These are phyloP conservation scores for Cichorium intybus DNA, from an alignment of 140 eudicot species.

Conservation along the genomic window DNA sequence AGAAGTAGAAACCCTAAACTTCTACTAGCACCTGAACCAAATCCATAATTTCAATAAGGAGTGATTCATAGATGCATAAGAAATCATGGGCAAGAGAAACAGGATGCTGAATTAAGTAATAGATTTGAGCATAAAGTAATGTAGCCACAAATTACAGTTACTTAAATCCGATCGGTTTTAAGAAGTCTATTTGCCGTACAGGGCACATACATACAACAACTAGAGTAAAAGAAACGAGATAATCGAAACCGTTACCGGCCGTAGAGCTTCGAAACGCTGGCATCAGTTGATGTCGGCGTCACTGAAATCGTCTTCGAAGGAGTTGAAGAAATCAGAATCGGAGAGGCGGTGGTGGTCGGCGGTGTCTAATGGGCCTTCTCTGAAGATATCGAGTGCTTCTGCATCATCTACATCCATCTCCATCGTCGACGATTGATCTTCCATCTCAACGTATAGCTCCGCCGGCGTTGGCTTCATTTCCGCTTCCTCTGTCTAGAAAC, in stretches of 20 bases:
- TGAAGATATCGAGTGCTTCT: slow-evolving; percentile 65
- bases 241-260: not conserved
- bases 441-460: slow-evolving; percentile 56
- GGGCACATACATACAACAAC: not conserved
- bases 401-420: slow-evolving; percentile 88
- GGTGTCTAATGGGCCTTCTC: slow-evolving; percentile 54
- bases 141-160: not conserved
- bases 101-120: not conserved
- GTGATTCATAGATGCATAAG: not conserved
- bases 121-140: not conserved
- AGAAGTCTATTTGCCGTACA: not conserved
- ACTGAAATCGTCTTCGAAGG: slow-evolving; percentile 76
- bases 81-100: not conserved
- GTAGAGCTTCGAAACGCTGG: not conserved
- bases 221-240: not conserved
- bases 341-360: slow-evolving; percentile 55
- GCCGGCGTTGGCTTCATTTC: slow-evolving; percentile 60
- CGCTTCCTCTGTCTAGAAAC: slow-evolving; percentile 1
- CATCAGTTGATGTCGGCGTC: slow-evolving; percentile 58
- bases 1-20: not conserved
- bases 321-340: slow-evolving; percentile 74
- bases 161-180: not conserved
- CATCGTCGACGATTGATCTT: slow-evolving; percentile 61
- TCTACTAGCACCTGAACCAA: not conserved
- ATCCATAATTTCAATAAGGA: too few species aligned